Evolutionary conservation across 306 rosid species (phyloP).

Genomic region (apple (Malus domestica)): DNA sequence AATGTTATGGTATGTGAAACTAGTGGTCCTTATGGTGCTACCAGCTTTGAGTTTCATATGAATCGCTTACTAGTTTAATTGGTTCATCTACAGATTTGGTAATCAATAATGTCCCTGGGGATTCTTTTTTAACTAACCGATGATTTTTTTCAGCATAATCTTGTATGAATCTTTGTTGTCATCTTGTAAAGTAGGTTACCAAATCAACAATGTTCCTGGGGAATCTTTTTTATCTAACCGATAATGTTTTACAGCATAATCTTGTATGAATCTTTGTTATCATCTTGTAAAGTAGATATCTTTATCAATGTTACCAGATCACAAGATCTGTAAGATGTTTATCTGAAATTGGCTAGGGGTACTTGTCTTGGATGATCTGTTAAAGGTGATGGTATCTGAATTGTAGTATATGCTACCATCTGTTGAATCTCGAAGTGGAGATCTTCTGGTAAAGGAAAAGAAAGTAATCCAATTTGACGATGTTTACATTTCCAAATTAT

Average conservation of each 20-base stretch:
- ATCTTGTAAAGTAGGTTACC: not conserved
- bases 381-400: not conserved
- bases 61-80: not conserved
- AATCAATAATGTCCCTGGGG: not conserved
- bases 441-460: not conserved
- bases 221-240: not conserved
- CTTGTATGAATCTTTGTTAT: not conserved
- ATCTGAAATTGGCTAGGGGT: not conserved
- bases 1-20: constrained; percentile 57
- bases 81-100: not conserved
- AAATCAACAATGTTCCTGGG: not conserved
- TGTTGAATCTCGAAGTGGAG: not conserved
- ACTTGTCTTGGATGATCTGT: not conserved
- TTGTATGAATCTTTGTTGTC: not conserved
- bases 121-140: not conserved
- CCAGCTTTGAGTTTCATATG: not conserved
- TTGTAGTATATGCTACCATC: not conserved
- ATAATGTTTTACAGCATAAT: not conserved
- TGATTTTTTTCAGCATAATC: not conserved
- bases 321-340: not conserved
- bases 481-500: not conserved
- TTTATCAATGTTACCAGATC: not conserved
- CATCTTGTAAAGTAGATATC: not conserved
- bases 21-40: not conserved
- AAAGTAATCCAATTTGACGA: not conserved